Base-by-base conservation (phyloP, 2,329 filamentous ascomycete species). In the Monosporascus sp. region DNA sequence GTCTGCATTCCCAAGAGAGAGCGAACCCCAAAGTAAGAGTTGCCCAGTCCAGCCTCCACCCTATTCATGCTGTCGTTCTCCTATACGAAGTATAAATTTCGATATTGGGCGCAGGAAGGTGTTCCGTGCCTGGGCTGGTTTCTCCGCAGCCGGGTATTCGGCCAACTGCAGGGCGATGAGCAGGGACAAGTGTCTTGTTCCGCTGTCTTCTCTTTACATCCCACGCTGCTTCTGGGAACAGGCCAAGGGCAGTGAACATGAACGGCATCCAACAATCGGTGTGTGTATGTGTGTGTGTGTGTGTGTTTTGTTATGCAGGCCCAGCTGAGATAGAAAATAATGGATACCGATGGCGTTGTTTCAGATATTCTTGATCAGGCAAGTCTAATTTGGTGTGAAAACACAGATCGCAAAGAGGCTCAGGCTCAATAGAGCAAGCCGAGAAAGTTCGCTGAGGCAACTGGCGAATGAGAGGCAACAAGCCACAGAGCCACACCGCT, bases 321-420 rank as follows among this genome's bases (percentile, higher is more conserved):
- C 28, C 28, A 31, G 28, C 28, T 31, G 28, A 31, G 28, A 31
- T 31, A 43, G 44, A 41, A 46, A 41, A 47, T 45, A 49, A 40
- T 49, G 48, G 48, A 40, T 45, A 8, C 49, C 37, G 48, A 51
- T 46, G 48, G 49, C 20, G 48, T 47, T 51, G 55, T 57, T 57
- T 57, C 55, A 55, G 52, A 51, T 49, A 20, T 37, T 43, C 52
- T 51, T 31, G 26, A 57, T 57, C 49, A 45, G 55, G 55, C 48
- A 57, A 57, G 22, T 55, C 52, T 31, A 57, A 35, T 49, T 50
- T 49, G 40, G 7, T n/a, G 20, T 45, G 53, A 14, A 50, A 18
- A 46, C n/a, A 18, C 45, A 26, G 52, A 50, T 52, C 50, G 53
- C 45, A 49, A 38, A 55, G 50, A 35, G 38, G 38, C 17, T 45